A percentile compares a stretch with the other conserved stretches of the same genome.
phyloP scores from a whole-genome alignment of 148 eudicot species.

The Rhododendron henanense region DNA sequence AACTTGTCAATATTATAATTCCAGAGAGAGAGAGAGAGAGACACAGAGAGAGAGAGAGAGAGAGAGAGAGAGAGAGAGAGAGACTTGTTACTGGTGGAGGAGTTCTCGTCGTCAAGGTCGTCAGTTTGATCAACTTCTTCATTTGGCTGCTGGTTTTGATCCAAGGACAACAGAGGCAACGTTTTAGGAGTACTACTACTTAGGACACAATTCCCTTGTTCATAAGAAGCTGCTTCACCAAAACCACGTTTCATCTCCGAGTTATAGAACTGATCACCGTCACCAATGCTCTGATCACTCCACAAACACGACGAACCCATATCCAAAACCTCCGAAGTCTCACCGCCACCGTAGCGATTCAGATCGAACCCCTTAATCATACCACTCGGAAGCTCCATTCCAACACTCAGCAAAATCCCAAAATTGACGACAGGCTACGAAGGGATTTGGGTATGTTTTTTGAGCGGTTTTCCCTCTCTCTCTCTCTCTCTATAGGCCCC shows the following conservation, averaged over 20 bases:
- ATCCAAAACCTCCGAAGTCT: conserved; percentile 11
- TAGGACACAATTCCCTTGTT: neutral
- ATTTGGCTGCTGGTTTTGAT: conserved; percentile 30
- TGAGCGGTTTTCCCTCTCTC: neutral
- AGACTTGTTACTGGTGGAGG: conserved; percentile 23
- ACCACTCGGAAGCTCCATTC: conserved; percentile 50
- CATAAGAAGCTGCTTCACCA: conserved; percentile 22
- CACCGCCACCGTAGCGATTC: neutral
- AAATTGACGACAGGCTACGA: neutral
- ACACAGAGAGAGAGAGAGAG: neutral
- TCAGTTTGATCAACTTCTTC: conserved; percentile 23
- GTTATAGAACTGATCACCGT: neutral
- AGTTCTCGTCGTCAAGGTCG: conserved; percentile 14
- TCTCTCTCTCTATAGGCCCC: neutral
- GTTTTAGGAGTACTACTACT: conserved; percentile 1
- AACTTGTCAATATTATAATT: neutral
- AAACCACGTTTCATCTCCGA: conserved; percentile 17
- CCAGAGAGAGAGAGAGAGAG: neutral
- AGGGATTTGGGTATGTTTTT: conserved; percentile 16
- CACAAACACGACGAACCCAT: conserved; percentile 13
- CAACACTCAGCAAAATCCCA: neutral
- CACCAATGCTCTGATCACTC: conserved; percentile 16
- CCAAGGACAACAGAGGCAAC: conserved; percentile 43
- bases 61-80: conserved; percentile 6
- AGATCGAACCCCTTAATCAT: conserved; percentile 17